These are phyloP conservation scores for Ormosia emarginata DNA, from an alignment of 306 rosid species.

Conservation along the genomic window DNA sequence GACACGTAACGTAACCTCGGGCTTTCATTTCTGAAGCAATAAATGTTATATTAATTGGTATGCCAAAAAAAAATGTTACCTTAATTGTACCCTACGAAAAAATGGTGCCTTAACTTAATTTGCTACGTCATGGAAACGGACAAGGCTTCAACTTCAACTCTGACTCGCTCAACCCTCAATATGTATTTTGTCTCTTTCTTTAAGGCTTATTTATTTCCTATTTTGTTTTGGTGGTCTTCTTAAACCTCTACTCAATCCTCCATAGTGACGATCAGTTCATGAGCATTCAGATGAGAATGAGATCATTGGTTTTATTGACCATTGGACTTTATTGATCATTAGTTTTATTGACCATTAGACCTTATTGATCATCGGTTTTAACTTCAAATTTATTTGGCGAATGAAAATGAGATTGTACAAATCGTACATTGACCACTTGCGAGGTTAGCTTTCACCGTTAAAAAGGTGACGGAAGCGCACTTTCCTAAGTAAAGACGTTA, in stretches of 20 bases:
- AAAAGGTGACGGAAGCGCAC: background rate
- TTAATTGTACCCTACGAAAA: background rate
- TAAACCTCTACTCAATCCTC: background rate
- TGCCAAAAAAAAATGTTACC: background rate
- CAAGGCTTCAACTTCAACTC: background rate
- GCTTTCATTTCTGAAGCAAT: background rate
- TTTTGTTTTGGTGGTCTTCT: background rate
- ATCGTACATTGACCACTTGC: background rate
- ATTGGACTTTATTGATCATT: too few species aligned
- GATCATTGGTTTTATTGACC: too few species aligned
- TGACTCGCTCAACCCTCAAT: background rate
- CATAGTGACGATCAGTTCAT: background rate
- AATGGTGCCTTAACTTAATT: background rate
- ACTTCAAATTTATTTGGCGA: background rate
- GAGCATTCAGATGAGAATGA: background rate
- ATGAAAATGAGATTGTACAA: too few species aligned
- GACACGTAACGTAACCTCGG: conserved; percentile 1
- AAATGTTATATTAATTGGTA: background rate
- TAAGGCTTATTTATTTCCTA: background rate
- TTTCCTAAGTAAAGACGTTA: background rate
- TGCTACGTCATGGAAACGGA: background rate
- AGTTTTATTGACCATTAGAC: background rate
- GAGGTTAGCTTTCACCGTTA: too few species aligned
- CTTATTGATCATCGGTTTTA: background rate
- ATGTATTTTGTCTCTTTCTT: background rate